These are phyloP conservation scores for Thermothelomyces thermophilus DNA, from an alignment of 2,329 filamentous ascomycete species.

Conservation along the genomic window DNA sequence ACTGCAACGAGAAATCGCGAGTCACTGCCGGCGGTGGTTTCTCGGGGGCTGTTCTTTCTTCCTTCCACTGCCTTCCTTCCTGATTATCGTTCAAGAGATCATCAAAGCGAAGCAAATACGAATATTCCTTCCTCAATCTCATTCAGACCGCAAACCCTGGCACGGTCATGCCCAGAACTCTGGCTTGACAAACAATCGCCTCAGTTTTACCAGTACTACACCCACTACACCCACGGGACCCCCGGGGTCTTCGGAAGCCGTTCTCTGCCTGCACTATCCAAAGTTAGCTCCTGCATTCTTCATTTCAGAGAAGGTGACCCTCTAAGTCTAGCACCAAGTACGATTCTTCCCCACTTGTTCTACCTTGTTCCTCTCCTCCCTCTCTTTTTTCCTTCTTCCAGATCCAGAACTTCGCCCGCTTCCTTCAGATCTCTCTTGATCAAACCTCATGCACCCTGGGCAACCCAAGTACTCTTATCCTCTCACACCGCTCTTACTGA, in stretches of 20 bases:
- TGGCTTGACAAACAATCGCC: background rate
- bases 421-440: background rate
- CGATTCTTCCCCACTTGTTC: too few species aligned
- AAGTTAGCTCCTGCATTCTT: too few species aligned
- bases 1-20: too few species aligned
- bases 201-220: too few species aligned
- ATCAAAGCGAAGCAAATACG: background rate
- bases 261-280: background rate
- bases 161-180: background rate
- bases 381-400: background rate
- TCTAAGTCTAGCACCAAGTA: too few species aligned
- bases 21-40: too few species aligned
- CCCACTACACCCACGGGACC: background rate
- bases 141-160: background rate
- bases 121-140: background rate
- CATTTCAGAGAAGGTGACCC: too few species aligned
- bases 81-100: too few species aligned
- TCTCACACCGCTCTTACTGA: too few species aligned
- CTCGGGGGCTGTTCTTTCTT: too few species aligned
- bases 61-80: too few species aligned
- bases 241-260: background rate
- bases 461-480: background rate
- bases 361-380: background rate
- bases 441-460: too few species aligned
- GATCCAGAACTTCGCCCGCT: background rate